Base-by-base conservation (phyloP, 805 yeast species). In the Saccharomycopsis fodiens region DNA sequence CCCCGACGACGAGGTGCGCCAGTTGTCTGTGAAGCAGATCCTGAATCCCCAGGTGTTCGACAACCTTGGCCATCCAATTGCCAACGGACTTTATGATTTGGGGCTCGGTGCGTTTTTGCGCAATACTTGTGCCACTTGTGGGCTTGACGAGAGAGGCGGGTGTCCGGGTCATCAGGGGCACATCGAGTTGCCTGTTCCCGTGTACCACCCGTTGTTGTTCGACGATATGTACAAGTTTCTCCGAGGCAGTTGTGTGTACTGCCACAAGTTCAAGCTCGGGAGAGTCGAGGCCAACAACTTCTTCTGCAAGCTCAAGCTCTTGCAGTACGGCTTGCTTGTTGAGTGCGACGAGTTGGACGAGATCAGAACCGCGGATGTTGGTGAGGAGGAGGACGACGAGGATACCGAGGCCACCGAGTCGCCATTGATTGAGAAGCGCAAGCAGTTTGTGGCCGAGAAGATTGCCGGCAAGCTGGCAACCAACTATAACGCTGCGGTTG, bases 121-220 rank as follows among this genome's bases (percentile, higher is more conserved):
- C 59, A 86, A 91, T 62, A 72, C 85, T 48, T 88, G 99, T 76
- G 74, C 93, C 19, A 91, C 97, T 1, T 93, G 99, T 75, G 96
- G 97, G 16, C 71, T 91, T 52, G 96, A 89, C 61, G 97, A 91
- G 55, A 79, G 83, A 59, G 45, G 40, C 31, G 81, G 78, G 56
- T 93, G 99, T 69, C 97, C 97, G 3, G 99, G 99, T 39, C 99
- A 93, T 64, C 87, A 88, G 64, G 99, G 99, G 51, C 98, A 93
- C 64, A 88, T 93, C 53, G 97, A 91, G 62, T 73, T 93, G 53
- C 99, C 99, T 4, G 82, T 88, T 35, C 95, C 97, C 3, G 94
- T 86, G 37, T 93, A 87, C 70, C 91, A 87, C 61, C 97, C 99
- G 16, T 67, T 93, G 55, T 93, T 94, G 59, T 93, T 94, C 77